Conservation (phyloP, 768 basidiomycete genomes). For the Sarcomyxa edulis region DNA sequence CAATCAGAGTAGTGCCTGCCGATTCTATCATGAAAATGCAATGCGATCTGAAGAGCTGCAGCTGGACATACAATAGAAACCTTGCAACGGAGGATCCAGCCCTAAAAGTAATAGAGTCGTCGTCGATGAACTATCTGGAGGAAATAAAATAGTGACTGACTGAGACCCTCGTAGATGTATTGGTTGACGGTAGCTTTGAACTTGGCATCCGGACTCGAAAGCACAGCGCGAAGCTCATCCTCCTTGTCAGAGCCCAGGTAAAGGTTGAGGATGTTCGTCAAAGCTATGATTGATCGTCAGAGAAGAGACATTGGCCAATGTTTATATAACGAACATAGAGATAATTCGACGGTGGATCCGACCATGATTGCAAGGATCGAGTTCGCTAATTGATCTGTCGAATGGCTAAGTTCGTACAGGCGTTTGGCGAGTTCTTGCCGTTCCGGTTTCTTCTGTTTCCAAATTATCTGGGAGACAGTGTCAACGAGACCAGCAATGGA, state of each 20-base stretch:
- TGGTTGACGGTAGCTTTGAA: constrained; percentile 40
- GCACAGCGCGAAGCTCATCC: constrained; percentile 28
- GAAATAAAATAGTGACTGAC: constrained; percentile 35
- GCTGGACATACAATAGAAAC: constrained; percentile 50
- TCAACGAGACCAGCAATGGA: constrained; percentile 37
- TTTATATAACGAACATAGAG: constrained; percentile 43
- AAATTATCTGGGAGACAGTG: constrained; percentile 41
- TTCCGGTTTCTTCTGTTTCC: constrained; percentile 36
- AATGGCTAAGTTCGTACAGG: constrained; percentile 49
- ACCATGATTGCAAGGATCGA: constrained; percentile 69
- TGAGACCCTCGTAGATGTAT: constrained; percentile 63
- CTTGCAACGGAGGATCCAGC: constrained; percentile 67
- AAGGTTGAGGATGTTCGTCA: constrained; percentile 62
- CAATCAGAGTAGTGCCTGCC: no score
- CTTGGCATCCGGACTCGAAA: constrained; percentile 24
- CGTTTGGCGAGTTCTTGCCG: constrained; percentile 51
- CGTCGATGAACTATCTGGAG: neutral
- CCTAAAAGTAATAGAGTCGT: constrained; percentile 33
- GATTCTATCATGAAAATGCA: no score
- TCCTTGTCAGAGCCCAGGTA: constrained; percentile 51
- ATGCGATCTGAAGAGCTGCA: neutral
- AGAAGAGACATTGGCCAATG: neutral
- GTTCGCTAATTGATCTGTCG: constrained; percentile 60
- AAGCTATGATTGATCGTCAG: constrained; percentile 29
- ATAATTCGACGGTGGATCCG: constrained; percentile 60